Evolutionary conservation across 176 grass and related monocot species (phyloP), one percentile per base, ranked within the genome.

Genomic region (Phoenix dactylifera): DNA sequence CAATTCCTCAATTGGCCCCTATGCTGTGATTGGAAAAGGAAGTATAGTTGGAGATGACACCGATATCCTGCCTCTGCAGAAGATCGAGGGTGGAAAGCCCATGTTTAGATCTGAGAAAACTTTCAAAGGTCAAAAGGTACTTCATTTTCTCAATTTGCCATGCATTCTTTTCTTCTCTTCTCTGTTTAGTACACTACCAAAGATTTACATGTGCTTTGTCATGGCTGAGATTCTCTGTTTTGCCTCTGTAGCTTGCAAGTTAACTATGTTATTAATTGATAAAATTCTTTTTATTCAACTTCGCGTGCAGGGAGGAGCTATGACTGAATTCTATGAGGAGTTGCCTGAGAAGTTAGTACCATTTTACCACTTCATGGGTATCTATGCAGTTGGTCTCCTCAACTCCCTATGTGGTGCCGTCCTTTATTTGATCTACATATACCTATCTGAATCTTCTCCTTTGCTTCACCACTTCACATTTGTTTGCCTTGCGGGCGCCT

Each of bases 11-110:
- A 50, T 89, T 67, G 69, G 85, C 49, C 85, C 80, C 35, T 89
- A 83, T 39, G 80, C 77, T 0, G 73, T 84, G 22, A 57, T 89
- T 52, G 76, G 84, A 64, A 83, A 84, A 67, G 80, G 85, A 54
- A 84, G 55, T 22, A 19, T 71, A 51, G 65, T 89, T 56, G 69
- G 76, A 9, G 70, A 74, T 57, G 76, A 61, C 2, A 48, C 14
- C 62, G 23, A 80, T 4, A 9, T 89, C 59, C 69, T 52, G 24
- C 52, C 85, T 9, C 63, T 89, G 73, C 85, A 89, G 16, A 80
- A 74, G 52, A 66, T 70, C 7, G 60, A 77, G 15, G n/a, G 56
- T 58, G 65, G 57, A 49, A 89, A 80, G 69, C 64, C 59, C 15
- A 10, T 67, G 23, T 39, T 60, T 62, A 58, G 56, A 28, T 26